These are phyloP conservation scores for Cruciata laevipes DNA, from an alignment of 257 asterid genomes.

Conservation along the genomic window DNA sequence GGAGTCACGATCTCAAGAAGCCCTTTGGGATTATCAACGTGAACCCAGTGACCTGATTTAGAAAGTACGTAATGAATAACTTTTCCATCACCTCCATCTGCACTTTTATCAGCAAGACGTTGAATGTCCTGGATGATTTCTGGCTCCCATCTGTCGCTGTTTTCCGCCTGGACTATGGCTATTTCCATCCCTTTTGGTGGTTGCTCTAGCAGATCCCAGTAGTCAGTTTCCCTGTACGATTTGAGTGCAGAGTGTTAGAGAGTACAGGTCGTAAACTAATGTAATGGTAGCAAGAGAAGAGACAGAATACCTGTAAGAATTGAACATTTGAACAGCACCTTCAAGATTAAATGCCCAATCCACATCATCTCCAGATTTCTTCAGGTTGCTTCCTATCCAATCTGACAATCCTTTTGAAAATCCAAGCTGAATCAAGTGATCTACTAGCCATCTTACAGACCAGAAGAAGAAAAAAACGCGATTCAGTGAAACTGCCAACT, in stretches of 20 bases:
- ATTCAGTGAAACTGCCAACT: neutral
- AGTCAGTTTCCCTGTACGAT: conserved; percentile 58
- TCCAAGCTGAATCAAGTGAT: conserved; percentile 71
- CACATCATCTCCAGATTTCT: conserved; percentile 56
- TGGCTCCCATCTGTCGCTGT: conserved; percentile 74
- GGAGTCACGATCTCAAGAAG: conserved; percentile 79
- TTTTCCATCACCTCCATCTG: conserved; percentile 45
- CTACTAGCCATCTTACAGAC: conserved; percentile 80
- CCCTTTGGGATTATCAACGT: conserved; percentile 88
- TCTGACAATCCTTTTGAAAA: conserved; percentile 79
- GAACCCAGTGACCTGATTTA: conserved; percentile 95
- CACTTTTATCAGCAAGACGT: conserved; percentile 28
- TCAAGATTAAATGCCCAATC: conserved; percentile 84
- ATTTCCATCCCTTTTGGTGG: conserved; percentile 73
- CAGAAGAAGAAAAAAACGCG: neutral
- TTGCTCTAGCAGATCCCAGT: conserved; percentile 58
- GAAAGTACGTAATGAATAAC: conserved; percentile 62
- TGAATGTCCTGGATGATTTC: conserved; percentile 54
- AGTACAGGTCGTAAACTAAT: neutral
- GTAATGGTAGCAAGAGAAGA: neutral
- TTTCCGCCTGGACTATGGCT: conserved; percentile 65
- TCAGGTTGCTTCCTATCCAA: conserved; percentile 94
- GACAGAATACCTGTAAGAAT: conserved; percentile 59
- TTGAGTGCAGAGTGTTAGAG: neutral
- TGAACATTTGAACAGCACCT: conserved; percentile 83